Evolutionary conservation across 495 filamentous ascomycete species (phyloP), one percentile per base, ranked within the genome.

Genomic region (Talaromyces proteolyticus): DNA sequence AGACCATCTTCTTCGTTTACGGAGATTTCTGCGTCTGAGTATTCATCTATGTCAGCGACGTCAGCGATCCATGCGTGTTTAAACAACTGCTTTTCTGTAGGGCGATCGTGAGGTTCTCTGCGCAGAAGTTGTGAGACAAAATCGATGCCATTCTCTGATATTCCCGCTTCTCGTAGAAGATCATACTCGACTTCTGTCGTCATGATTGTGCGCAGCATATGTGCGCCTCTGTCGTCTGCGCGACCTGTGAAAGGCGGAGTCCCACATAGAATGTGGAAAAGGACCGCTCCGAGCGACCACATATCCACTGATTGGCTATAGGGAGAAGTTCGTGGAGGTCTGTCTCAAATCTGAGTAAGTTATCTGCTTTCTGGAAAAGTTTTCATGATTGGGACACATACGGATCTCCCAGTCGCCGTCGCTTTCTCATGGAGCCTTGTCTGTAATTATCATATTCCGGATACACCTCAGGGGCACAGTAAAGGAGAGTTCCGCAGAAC

Each of bases 391-490:
- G n/a, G n/a, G 54, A 29, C 8, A 66, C 67, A 65, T 58, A 76
- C 64, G 73, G 70, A 40, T 72, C 69, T 50, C 69, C 68, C 37
- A 72, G 51, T 20, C 81, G 75, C 4, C 75, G 71, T 29, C 80
- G 69, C 54, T 84, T 85, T 37, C 67, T 57, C 22, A 61, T 48
- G 42, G 73, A 64, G 25, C 72, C 71, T 6, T 60, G 58, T 8
- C 71, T 64, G 49, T 73, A 74, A 37, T 54, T 60, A n/a, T 73
- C 68, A 62, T 89, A 96, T 45, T 91, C 86, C 0, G 87, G 86
- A 60, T 95, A 98, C 2, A 98, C 90, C 60, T 98, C 93, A 1
- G 93, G 93, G 2, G 93, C 93, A 60, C 94, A 96, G 61, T 96
- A 98, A 8, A 97, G 73, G 29, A 97, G 76, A 0, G 93, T 98